phyloP scores from a whole-genome alignment of 2,329 filamentous ascomycete genomes.

The Pseudogymnoascus sp. region DNA sequence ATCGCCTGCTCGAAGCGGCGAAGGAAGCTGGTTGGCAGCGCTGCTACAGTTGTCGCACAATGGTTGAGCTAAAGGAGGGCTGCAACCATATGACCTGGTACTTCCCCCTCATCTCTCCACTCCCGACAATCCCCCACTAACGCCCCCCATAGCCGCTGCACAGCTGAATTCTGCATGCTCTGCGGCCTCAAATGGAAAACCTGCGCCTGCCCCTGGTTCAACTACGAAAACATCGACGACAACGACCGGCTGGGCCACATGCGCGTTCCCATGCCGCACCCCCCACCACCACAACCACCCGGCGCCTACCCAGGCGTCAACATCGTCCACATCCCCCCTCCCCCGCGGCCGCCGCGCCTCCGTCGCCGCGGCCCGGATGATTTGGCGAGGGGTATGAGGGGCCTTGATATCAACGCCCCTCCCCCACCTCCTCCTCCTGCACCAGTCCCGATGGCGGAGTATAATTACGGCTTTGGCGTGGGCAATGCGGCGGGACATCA shows the following conservation, averaged over 20 bases:
- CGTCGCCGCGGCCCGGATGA: constrained; percentile 27
- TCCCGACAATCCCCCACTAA: constrained; percentile 12
- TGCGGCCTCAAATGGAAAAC: constrained; percentile 76
- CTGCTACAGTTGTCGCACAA: constrained; percentile 63
- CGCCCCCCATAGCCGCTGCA: constrained; percentile 52
- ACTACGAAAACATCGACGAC: constrained; percentile 47
- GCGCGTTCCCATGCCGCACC: constrained; percentile 31
- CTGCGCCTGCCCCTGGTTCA: constrained; percentile 77
- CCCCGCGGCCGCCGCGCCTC: background rate
- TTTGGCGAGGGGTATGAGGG: constrained; percentile 43
- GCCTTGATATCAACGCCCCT: constrained; percentile 29
- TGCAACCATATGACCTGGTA: constrained; percentile 87
- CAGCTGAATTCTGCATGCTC: constrained; percentile 78
- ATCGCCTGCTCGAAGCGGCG: constrained; percentile 53
- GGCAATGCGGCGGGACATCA: constrained; percentile 48
- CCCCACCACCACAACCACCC: background rate
- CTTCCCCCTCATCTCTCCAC: constrained; percentile 25
- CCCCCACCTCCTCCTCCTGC: background rate
- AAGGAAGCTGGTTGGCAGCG: constrained; percentile 64
- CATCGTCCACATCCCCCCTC: background rate
- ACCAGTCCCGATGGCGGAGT: constrained; percentile 23
- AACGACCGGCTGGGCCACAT: constrained; percentile 47
- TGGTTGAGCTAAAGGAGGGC: constrained; percentile 73
- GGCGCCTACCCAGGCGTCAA: background rate
- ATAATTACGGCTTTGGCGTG: constrained; percentile 38